Conservation (phyloP, 1,284 basidiomycete species). For the Schizophyllum commune region DNA sequence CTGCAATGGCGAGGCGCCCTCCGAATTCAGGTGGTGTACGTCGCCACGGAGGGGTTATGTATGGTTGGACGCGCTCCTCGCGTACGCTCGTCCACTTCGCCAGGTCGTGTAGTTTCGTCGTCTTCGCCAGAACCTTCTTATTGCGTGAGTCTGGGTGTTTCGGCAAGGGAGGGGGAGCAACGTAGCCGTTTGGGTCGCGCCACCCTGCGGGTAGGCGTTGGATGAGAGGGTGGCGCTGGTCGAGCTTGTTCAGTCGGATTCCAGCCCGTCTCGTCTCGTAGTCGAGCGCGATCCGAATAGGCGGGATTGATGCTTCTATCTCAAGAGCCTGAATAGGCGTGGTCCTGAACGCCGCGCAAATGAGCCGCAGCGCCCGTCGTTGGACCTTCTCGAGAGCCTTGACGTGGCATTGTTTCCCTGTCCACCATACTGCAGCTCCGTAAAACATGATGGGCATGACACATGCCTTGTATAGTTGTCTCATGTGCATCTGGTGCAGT, state of each 20-base stretch:
- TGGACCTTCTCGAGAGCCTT: constrained; percentile 20
- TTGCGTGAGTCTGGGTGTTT: neutral
- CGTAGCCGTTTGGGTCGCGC: constrained; percentile 4
- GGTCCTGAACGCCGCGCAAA: too few relatives aligned
- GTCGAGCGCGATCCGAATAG: constrained; percentile 16
- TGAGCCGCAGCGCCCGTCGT: too few relatives aligned
- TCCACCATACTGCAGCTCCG: constrained; percentile 23
- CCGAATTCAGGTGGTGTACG: neutral
- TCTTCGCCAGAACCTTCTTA: constrained; percentile 1
- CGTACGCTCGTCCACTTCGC: constrained; percentile 6
- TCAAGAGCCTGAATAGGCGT: constrained; percentile 23
- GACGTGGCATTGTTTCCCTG: constrained; percentile 19
- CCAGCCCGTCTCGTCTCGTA: constrained; percentile 8
- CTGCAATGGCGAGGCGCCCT: neutral
- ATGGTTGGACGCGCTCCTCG: constrained; percentile 15
- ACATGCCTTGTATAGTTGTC: constrained; percentile 22
- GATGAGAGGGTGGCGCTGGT: constrained; percentile 13
- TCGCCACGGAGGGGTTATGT: constrained; percentile 16
- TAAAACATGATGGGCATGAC: constrained; percentile 25
- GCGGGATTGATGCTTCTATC: constrained; percentile 23
- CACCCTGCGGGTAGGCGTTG: constrained; percentile 15
- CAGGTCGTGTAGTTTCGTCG: constrained; percentile 10
- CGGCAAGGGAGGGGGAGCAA: constrained; percentile 10
- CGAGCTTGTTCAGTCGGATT: constrained; percentile 17
- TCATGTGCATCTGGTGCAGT: constrained; percentile 18